These are phyloP conservation scores for Omphalotus olearius DNA, from an alignment of 1,284 basidiomycete genomes.

Conservation along the genomic window DNA sequence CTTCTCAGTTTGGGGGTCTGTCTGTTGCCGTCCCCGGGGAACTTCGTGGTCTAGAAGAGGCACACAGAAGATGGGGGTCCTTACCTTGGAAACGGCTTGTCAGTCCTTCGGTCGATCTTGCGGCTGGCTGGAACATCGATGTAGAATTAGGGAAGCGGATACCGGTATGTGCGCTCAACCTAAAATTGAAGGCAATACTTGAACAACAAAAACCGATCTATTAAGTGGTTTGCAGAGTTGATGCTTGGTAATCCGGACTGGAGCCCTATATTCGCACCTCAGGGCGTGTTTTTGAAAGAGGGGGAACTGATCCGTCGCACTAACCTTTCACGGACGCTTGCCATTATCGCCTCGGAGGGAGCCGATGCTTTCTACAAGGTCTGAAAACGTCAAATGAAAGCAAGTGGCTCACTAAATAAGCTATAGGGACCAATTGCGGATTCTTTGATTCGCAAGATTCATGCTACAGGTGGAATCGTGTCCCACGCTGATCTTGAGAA, in stretches of 20 bases:
- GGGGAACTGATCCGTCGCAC: conserved; percentile 71
- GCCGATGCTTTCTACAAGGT: conserved; percentile 75
- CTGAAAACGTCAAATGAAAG: conserved; percentile 12
- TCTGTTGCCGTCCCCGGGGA: conserved; percentile 86
- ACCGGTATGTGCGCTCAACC: conserved; percentile 39
- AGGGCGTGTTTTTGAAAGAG: conserved; percentile 65
- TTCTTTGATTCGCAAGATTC: conserved; percentile 65
- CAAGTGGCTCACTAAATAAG: conserved; percentile 1
- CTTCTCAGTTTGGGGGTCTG: conserved; percentile 72
- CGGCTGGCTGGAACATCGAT: conserved; percentile 75
- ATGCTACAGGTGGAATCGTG: conserved; percentile 73
- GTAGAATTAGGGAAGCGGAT: conserved; percentile 72
- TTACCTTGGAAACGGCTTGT: conserved; percentile 79
- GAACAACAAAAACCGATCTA: background rate
- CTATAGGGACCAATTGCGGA: conserved; percentile 70
- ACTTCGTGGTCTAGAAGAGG: conserved; percentile 76
- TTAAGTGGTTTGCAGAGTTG: conserved; percentile 48
- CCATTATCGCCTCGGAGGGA: conserved; percentile 62
- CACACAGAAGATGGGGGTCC: conserved; percentile 75
- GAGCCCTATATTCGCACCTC: conserved; percentile 75
- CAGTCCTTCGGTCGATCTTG: conserved; percentile 70
- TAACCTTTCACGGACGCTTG: conserved; percentile 68
- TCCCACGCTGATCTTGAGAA: conserved; percentile 64
- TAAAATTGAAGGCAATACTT: background rate
- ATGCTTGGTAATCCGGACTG: conserved; percentile 81